phyloP scores from a whole-genome alignment of 306 rosid genomes.

The Quercus parvula region DNA sequence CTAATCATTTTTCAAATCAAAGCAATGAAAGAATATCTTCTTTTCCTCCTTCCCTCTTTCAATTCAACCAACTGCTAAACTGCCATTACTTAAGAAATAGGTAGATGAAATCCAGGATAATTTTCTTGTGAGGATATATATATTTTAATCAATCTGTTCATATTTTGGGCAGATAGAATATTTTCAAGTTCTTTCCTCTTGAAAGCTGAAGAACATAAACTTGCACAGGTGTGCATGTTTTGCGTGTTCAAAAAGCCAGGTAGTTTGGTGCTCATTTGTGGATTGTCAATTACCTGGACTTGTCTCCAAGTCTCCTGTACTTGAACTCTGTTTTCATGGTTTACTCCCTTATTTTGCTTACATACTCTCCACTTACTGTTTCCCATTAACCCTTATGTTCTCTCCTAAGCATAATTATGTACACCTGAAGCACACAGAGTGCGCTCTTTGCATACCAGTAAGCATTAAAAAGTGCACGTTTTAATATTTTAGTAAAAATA shows the following conservation, averaged over 20 bases:
- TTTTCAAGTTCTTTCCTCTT: background rate
- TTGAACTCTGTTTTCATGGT: background rate
- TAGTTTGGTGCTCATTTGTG: background rate
- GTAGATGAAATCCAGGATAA: background rate
- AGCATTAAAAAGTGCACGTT: too few relatives aligned
- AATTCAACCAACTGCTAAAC: background rate
- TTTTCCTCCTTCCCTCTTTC: too few relatives aligned
- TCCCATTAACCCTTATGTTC: background rate
- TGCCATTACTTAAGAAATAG: background rate
- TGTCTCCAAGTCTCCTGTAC: background rate
- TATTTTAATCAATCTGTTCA: background rate
- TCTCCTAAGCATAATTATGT: too few relatives aligned
- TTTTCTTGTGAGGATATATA: background rate
- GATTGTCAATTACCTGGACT: background rate
- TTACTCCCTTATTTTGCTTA: background rate
- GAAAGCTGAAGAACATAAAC: background rate
- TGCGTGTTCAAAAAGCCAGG: background rate
- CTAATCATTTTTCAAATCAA: too few relatives aligned
- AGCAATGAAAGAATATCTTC: too few relatives aligned
- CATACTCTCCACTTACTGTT: background rate
- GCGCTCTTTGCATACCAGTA: too few relatives aligned
- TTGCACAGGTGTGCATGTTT: background rate
- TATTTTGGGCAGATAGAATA: background rate
- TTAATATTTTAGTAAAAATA: too few relatives aligned
- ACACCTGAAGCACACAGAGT: too few relatives aligned